Evolutionary conservation across 495 filamentous ascomycete genomes (phyloP).

Genomic region (Aspergillus kassunensis): DNA sequence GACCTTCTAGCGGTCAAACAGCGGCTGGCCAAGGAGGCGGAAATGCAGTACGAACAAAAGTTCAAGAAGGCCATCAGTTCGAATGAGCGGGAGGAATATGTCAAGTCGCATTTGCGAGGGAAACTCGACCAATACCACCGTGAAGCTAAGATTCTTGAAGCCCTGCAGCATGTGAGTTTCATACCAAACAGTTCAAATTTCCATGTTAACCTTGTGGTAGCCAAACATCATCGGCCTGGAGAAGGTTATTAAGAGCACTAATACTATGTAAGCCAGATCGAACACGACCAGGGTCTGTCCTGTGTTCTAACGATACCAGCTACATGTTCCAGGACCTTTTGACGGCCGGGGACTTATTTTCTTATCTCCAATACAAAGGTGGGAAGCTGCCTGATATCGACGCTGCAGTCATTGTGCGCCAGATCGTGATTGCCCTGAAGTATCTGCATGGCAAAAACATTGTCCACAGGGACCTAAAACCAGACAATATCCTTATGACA

Average conservation of each 20-base stretch:
- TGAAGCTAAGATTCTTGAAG: conserved; percentile 55
- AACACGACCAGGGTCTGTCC: not conserved
- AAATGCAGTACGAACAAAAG: conserved; percentile 2
- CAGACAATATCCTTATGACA: conserved; percentile 64
- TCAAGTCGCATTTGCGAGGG: not conserved
- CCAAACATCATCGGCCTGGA: conserved; percentile 59
- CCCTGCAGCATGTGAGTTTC: conserved; percentile 55
- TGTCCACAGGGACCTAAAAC: conserved; percentile 67
- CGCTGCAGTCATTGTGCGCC: conserved; percentile 52
- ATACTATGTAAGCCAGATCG: conserved; percentile 45
- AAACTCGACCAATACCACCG: conserved; percentile 22
- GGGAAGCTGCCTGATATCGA: conserved; percentile 47
- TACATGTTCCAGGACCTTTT: conserved; percentile 65
- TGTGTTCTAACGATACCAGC: conserved; percentile 29
- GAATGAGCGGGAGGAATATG: not conserved
- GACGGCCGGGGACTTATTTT: conserved; percentile 62
- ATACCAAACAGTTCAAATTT: not conserved
- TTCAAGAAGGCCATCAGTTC: not conserved
- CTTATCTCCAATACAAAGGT: conserved; percentile 50
- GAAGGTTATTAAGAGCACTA: conserved; percentile 46
- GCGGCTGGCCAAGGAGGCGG: not conserved
- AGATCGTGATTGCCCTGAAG: conserved; percentile 56
- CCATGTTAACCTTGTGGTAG: conserved; percentile 27
- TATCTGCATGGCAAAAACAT: conserved; percentile 56
- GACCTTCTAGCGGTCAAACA: conserved; percentile 24